Conservation (phyloP, 768 basidiomycete genomes). For the Paxillus ammoniavirescens region DNA sequence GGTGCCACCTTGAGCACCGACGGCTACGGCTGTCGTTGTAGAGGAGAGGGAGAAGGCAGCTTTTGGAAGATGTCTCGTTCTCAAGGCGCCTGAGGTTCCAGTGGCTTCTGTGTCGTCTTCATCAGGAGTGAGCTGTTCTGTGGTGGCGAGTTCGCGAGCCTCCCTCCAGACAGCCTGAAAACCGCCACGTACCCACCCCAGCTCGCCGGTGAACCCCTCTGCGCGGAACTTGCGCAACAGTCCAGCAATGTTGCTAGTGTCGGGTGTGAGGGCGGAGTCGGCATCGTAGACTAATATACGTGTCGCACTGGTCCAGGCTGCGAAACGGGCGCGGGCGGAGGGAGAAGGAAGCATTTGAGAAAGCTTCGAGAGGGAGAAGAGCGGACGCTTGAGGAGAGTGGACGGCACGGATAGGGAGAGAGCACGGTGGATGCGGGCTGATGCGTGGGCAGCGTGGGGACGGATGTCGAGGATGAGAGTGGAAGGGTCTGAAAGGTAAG, state of each 20-base stretch:
- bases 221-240: constrained; percentile 73
- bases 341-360: constrained; percentile 74
- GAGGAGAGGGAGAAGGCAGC: constrained; percentile 59
- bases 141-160: constrained; percentile 50
- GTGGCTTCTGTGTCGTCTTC: constrained; percentile 44
- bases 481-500: constrained; percentile 33
- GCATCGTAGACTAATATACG: constrained; percentile 85
- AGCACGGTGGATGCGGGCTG: constrained; percentile 64
- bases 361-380: constrained; percentile 78
- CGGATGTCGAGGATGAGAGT: constrained; percentile 85
- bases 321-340: constrained; percentile 57
- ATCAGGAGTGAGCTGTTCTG: constrained; percentile 46
- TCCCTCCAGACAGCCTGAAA: constrained; percentile 69
- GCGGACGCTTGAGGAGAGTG: constrained; percentile 88
- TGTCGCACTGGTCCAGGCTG: constrained; percentile 52
- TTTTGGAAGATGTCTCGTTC: constrained; percentile 60
- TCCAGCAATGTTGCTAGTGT: constrained; percentile 67
- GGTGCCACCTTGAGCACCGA: constrained; percentile 2
- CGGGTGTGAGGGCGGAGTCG: constrained; percentile 60
- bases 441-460: constrained; percentile 69
- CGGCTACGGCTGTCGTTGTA: constrained; percentile 31
- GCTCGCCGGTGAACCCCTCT: constrained; percentile 56
- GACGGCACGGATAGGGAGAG: constrained; percentile 91
- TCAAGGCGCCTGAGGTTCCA: constrained; percentile 34
- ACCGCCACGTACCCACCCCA: constrained; percentile 83